These are phyloP conservation scores for Tuber calosporum DNA, from an alignment of 495 filamentous ascomycete genomes.

Conservation along the genomic window DNA sequence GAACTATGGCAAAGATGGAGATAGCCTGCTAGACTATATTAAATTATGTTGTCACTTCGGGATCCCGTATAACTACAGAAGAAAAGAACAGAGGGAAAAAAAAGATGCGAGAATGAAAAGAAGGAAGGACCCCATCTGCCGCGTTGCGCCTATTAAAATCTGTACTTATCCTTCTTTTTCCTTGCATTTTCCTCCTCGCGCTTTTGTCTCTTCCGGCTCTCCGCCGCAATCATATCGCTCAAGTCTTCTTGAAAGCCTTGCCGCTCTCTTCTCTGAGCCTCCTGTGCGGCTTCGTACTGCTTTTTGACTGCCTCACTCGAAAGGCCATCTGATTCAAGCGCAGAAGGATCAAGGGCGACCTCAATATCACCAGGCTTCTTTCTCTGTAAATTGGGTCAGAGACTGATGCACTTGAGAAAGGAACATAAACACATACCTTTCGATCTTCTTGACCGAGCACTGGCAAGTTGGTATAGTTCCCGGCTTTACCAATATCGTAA, in stretches of 20 bases:
- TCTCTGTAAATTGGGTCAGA: slow-evolving; percentile 51
- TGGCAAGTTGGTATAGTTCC: slow-evolving; percentile 51
- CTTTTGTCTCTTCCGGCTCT: slow-evolving; percentile 81
- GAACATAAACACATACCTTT: slow-evolving; percentile 39
- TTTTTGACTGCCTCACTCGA: slow-evolving; percentile 59
- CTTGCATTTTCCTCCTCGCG: slow-evolving; percentile 64
- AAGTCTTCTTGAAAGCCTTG: slow-evolving; percentile 81
- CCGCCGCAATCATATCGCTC: slow-evolving; percentile 92
- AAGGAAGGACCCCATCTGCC: slow-evolving; percentile 3
- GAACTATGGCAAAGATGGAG: neutral
- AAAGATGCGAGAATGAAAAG: slow-evolving; percentile 8
- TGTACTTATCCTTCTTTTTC: slow-evolving; percentile 42
- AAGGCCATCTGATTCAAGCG: slow-evolving; percentile 65
- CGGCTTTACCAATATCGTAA: slow-evolving; percentile 66
- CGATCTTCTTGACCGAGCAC: slow-evolving; percentile 77
- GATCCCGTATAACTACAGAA: neutral
- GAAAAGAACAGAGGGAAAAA: neutral
- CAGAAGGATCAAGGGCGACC: slow-evolving; percentile 77
- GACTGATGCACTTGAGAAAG: neutral
- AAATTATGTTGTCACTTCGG: neutral
- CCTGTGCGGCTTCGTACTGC: slow-evolving; percentile 68
- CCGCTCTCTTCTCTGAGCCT: slow-evolving; percentile 66
- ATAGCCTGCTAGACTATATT: neutral
- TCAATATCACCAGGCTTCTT: slow-evolving; percentile 96
- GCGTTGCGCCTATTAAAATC: slow-evolving; percentile 31